Conservation (phyloP, 2,329 filamentous ascomycete genomes). For the Aureobasidium sp. region DNA sequence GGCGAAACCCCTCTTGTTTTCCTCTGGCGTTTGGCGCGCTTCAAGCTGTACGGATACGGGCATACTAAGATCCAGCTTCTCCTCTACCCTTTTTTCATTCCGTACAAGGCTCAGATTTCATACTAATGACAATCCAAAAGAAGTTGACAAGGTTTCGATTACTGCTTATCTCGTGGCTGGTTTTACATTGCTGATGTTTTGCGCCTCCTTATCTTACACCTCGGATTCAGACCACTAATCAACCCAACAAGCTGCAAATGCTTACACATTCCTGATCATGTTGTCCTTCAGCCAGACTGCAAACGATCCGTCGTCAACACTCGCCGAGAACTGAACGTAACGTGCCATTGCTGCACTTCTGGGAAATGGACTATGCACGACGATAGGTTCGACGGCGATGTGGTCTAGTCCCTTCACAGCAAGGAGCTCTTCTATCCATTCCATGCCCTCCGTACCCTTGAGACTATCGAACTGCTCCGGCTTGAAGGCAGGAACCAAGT, state of each 20-base stretch:
- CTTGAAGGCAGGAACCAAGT: conserved; percentile 40
- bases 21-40: background rate
- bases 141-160: background rate
- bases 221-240: background rate
- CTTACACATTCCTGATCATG: conserved; percentile 21
- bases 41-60: background rate
- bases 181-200: background rate
- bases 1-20: background rate
- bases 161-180: background rate
- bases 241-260: background rate
- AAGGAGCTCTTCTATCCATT: conserved; percentile 50
- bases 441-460: conserved; percentile 39
- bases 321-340: conserved; percentile 52
- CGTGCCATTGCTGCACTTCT: conserved; percentile 46
- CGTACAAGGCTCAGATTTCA: background rate
- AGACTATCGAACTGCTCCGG: background rate
- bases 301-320: conserved; percentile 46
- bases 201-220: background rate
- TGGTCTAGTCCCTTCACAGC: conserved; percentile 41
- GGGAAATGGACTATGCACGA: conserved; percentile 46
- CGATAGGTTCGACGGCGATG: conserved; percentile 44
- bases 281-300: conserved; percentile 41
- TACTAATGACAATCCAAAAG: background rate
- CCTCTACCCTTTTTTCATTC: background rate
- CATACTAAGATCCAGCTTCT: conserved; percentile 3